Evolutionary conservation across 78 protist species (phyloP).

Genomic region (Acrasis kona): DNA sequence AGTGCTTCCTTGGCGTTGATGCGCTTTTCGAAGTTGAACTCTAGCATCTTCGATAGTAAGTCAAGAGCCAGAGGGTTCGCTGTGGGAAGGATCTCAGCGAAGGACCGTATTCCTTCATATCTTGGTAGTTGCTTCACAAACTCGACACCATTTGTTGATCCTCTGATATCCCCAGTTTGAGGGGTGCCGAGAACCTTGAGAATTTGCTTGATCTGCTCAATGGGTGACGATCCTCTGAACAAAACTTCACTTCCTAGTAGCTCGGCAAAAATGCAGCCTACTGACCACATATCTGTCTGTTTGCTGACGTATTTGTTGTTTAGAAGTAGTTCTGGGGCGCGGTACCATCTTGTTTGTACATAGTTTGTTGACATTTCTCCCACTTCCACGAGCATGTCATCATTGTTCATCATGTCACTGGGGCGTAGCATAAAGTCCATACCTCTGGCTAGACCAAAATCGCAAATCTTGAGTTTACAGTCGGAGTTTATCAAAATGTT

Average conservation of each 20-base stretch:
- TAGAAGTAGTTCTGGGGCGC: constrained; percentile 27
- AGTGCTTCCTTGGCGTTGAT: too few species aligned
- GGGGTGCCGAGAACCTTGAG: not conserved
- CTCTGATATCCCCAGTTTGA: too few species aligned
- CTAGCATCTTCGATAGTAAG: too few species aligned
- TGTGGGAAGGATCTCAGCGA: too few species aligned
- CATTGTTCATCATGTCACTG: too few species aligned
- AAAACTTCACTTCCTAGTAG: constrained; percentile 4
- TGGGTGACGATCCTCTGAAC: too few species aligned
- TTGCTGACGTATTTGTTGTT: not conserved
- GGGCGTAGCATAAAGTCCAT: too few species aligned
- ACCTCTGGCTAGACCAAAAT: constrained; percentile 51
- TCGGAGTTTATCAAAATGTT: constrained; percentile 89
- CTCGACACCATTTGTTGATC: too few species aligned
- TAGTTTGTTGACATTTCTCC: constrained; percentile 15
- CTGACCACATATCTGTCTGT: constrained; percentile 16
- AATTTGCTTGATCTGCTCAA: not conserved
- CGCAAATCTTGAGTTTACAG: constrained; percentile 84
- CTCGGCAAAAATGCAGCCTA: constrained; percentile 24
- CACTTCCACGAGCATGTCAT: constrained; percentile 4
- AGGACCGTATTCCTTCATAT: too few species aligned
- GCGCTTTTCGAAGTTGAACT: too few species aligned
- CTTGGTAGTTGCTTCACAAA: too few species aligned
- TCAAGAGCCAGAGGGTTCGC: too few species aligned
- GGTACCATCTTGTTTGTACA: constrained; percentile 30